Base-by-base conservation (phyloP, 306 rosid genomes). In the Trifolium subterraneum region DNA sequence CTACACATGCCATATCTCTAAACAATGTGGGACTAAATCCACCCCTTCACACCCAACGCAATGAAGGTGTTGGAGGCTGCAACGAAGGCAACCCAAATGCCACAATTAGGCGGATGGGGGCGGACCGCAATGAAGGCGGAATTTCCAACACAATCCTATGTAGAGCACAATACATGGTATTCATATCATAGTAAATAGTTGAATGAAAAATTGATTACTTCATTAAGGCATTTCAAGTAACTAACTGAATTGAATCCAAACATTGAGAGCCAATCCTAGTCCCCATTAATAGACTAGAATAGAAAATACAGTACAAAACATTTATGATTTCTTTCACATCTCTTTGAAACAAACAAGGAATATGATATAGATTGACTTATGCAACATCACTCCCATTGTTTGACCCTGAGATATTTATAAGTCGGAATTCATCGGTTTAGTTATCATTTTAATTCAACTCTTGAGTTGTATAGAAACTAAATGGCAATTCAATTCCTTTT, bases 381-480 rank as follows among this genome's bases (percentile, higher is more conserved):
- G 10, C 39, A 7, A 7, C n/a, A 42, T 42, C 48, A 42, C 48
- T 12, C 15, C 47, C 47, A 12, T 41, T 41, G 47, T 12, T 10
- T 41, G 47, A 41, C 4, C 14, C 47, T 41, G 33, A 64, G 61
- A 82, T 35, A 42, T 54, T 68, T 67, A 35, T 55, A 44, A 9
- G 15, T 42, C 31, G 10, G 44, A 35, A 39, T 58, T 27, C 19
- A 68, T 31, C 29, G 4, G 41, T 61, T 23, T 19, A 23, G 77
- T 60, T 56, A 22, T 18, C 63, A 67, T 61, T 33, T 8, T 13
- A 50, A 78, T 16, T 20, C n/a, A 31, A 64, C 71, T 55, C 45
- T 39, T 51, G 4, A 19, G 56, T 45, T 44, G 36, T 61, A 60
- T n/a, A 62, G 23, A 71, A 65, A 70, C 58, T 22, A 68, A 10